Percentiles rank a stretch among this genome's conserved stretches.
phyloP scores from a whole-genome alignment of 495 filamentous ascomycete species.

The Aspergillus taichungensis region DNA sequence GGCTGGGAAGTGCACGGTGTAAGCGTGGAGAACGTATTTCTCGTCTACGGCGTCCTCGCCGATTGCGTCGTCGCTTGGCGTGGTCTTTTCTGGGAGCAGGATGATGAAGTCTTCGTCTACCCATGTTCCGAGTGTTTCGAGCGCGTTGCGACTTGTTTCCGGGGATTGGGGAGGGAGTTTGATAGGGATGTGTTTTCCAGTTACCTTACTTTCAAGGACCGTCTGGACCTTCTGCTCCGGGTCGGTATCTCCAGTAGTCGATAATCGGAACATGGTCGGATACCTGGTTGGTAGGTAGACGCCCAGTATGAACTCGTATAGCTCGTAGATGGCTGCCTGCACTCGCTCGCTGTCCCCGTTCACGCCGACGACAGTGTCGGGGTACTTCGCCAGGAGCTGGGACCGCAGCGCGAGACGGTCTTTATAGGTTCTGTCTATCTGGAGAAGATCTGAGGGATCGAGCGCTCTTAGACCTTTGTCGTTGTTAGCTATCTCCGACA shows the following conservation, averaged over 20 bases:
- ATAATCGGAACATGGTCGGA: slow-evolving; percentile 48
- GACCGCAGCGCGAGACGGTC: slow-evolving; percentile 42
- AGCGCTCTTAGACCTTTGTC: slow-evolving; percentile 36
- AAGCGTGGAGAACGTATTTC: slow-evolving; percentile 56
- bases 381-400: slow-evolving; percentile 37
- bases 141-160: slow-evolving; percentile 4
- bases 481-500: neutral
- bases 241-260: slow-evolving; percentile 4
- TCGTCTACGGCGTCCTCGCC: slow-evolving; percentile 5
- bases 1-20: slow-evolving; percentile 61
- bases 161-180: neutral
- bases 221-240: neutral
- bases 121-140: slow-evolving; percentile 46
- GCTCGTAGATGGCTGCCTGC: slow-evolving; percentile 46
- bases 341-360: slow-evolving; percentile 21
- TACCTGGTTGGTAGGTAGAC: slow-evolving; percentile 58
- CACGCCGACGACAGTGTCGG: slow-evolving; percentile 29
- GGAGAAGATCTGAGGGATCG: slow-evolving; percentile 49
- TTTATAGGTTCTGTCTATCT: slow-evolving; percentile 55
- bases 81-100: slow-evolving; percentile 43
- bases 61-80: neutral
- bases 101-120: slow-evolving; percentile 75
- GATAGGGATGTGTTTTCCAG: neutral
- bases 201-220: slow-evolving; percentile 1
- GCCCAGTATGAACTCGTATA: slow-evolving; percentile 53